Base-by-base conservation (phyloP, 352 stramenopile genomes). In the Pythium scleroteichum region DNA sequence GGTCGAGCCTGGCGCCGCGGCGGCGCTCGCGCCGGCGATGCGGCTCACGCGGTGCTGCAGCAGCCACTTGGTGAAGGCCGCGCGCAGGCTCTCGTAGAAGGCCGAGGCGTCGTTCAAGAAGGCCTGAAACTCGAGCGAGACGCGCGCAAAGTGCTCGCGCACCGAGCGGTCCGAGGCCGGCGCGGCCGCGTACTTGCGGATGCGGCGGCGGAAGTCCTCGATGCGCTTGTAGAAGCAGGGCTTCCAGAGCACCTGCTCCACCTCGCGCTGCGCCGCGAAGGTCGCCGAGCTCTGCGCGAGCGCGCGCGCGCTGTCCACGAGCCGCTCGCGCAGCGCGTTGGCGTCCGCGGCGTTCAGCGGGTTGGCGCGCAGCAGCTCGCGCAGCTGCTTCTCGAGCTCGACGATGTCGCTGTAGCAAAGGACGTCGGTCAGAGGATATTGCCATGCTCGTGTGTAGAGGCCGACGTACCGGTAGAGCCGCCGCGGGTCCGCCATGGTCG, bases 201-300 rank as follows among this genome's bases (percentile, higher is more conserved):
- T 91, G 54, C 83, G 82, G 9, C 80, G 84, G 9, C 88, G 87
- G 53, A 96, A 96, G 57, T 92, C 82, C 55, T 94, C 89, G 53
- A 97, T 97, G 64, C 87, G 80, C 57, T 92, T 92, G 67, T 97
- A 97, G 59, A 95, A 95, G 64, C 88, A 96, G 17, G 79, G 87
- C 64, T 96, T 96, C 89, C 89, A 97, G 29, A 96, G 73, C 57
- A 82, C 82, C 49, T 90, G 79, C 56, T 94, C 85, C 16, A 91
- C 69, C 64, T 94, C 82, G 53, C 88, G 89, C 17, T 59, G 33
- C 14, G 81, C 81, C 17, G 82, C 81, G 49, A 92, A 86, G 3
- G 64, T 53, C 13, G 82, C 72, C n/a, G 75, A 73, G 38, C 55
- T 62, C 33, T 86, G 67, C 23, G 64, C 71, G 20, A 92, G 59